A percentile compares a stretch with the other conserved stretches of the same genome.
phyloP scores from a whole-genome alignment of 805 yeast genomes.

The Myxozyma neotropica region DNA sequence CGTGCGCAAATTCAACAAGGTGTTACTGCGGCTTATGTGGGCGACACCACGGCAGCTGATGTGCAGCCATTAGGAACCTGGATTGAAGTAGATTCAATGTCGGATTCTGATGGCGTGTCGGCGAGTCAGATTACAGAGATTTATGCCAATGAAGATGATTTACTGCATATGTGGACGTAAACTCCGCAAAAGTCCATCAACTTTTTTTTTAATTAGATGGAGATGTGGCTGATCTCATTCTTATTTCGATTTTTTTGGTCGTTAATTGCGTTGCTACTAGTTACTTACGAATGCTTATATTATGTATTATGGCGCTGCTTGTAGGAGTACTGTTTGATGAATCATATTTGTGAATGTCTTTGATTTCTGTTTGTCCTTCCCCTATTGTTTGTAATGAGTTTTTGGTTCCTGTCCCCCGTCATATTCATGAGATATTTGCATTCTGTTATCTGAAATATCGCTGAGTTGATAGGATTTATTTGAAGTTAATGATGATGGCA shows the following conservation, averaged over 20 bases:
- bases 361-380: neutral
- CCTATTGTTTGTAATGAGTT: neutral
- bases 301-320: conserved; percentile 8
- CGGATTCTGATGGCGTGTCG: conserved; percentile 4
- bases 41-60: neutral
- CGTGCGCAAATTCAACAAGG: conserved; percentile 5
- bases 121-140: conserved; percentile 4
- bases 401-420: no score
- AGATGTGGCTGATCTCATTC: no score
- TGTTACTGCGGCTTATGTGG: neutral
- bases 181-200: neutral
- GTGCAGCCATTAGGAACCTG: conserved; percentile 6
- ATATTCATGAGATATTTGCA: no score
- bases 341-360: neutral
- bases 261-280: neutral
- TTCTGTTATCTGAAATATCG: no score
- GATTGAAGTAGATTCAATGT: conserved; percentile 18
- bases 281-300: neutral
- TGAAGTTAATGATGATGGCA: neutral
- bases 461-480: no score
- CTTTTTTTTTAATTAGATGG: no score
- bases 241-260: no score
- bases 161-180: neutral
- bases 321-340: conserved; percentile 8
- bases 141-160: neutral